Conservation (phyloP, 805 yeast species). For the Yamadazyma ubonensis region DNA sequence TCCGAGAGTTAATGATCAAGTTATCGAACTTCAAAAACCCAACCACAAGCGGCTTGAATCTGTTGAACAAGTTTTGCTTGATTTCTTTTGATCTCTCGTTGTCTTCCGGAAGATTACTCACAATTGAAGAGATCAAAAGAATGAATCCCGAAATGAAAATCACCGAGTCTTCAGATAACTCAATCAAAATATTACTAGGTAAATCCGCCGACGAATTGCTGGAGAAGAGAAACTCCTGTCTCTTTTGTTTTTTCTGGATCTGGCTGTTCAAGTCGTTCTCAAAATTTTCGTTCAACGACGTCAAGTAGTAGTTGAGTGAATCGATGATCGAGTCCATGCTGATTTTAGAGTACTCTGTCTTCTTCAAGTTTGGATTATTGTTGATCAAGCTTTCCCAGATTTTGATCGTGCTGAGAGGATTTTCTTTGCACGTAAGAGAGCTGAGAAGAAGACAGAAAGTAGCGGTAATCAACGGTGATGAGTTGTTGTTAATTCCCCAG, state of each 20-base stretch:
- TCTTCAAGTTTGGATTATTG: conserved; percentile 25
- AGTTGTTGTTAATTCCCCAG: conserved; percentile 83
- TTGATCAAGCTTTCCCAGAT: conserved; percentile 42
- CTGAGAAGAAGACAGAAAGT: conserved; percentile 78
- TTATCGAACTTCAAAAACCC: conserved; percentile 43
- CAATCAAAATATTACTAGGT: conserved; percentile 40
- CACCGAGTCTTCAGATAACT: conserved; percentile 77
- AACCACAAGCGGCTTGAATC: conserved; percentile 33
- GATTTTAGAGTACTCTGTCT: conserved; percentile 42
- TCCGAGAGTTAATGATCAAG: conserved; percentile 21
- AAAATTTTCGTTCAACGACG: conserved; percentile 41
- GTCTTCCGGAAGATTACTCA: conserved; percentile 25
- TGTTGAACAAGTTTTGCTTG: conserved; percentile 26
- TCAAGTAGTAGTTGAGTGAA: conserved; percentile 53
- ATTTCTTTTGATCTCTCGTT: conserved; percentile 26
- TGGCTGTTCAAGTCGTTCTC: conserved; percentile 33
- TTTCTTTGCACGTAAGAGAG: conserved; percentile 60
- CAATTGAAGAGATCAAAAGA: conserved; percentile 51
- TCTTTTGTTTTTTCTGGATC: conserved; percentile 30
- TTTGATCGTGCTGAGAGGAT: conserved; percentile 45
- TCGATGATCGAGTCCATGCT: conserved; percentile 58
- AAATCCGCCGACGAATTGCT: conserved; percentile 16
- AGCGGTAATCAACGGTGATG: conserved; percentile 76
- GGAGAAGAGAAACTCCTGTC: conserved; percentile 33
- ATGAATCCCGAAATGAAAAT: conserved; percentile 73